phyloP scores from a whole-genome alignment of 2,329 filamentous ascomycete genomes.

The Samsoniella hepiali region DNA sequence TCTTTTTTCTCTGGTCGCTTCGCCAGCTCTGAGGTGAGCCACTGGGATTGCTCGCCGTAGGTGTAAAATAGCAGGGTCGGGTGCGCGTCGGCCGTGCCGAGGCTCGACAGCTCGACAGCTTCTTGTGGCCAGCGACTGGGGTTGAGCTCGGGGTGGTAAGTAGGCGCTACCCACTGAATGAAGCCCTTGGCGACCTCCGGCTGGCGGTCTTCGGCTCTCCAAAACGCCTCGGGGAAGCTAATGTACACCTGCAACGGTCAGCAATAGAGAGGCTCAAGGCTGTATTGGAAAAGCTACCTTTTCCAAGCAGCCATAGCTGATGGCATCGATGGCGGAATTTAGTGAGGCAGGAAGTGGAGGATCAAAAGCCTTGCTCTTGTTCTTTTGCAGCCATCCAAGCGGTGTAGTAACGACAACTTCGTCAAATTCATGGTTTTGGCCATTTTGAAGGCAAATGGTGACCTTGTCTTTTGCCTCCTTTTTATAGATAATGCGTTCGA shows the following conservation, averaged over 20 bases:
- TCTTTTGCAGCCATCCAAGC: conserved; percentile 64
- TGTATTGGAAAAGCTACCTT: conserved; percentile 47
- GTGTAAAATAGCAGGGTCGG: conserved; percentile 85
- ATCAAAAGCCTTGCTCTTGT: conserved; percentile 53
- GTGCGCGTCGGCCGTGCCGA: conserved; percentile 58
- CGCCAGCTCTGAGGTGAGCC: conserved; percentile 47
- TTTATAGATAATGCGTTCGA: conserved; percentile 40
- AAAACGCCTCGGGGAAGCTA: conserved; percentile 73
- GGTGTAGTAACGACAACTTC: conserved; percentile 67
- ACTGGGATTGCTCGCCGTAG: conserved; percentile 59
- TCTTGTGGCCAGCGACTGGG: conserved; percentile 70
- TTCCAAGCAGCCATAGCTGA: conserved; percentile 69
- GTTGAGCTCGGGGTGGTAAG: conserved; percentile 61
- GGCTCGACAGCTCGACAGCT: conserved; percentile 69
- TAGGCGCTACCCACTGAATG: conserved; percentile 70
- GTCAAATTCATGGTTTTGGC: conserved; percentile 53
- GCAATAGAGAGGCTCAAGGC: background rate
- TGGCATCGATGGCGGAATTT: conserved; percentile 57
- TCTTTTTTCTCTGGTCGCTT: conserved; percentile 42
- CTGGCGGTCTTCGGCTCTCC: conserved; percentile 48
- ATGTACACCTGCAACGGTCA: conserved; percentile 48
- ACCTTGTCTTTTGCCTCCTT: conserved; percentile 32
- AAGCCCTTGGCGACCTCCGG: conserved; percentile 58
- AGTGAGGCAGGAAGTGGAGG: conserved; percentile 57
- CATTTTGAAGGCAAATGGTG: conserved; percentile 45